These are phyloP conservation scores for Sphaerostilbella broomeana DNA, from an alignment of 2,329 filamentous ascomycete genomes.

Conservation along the genomic window DNA sequence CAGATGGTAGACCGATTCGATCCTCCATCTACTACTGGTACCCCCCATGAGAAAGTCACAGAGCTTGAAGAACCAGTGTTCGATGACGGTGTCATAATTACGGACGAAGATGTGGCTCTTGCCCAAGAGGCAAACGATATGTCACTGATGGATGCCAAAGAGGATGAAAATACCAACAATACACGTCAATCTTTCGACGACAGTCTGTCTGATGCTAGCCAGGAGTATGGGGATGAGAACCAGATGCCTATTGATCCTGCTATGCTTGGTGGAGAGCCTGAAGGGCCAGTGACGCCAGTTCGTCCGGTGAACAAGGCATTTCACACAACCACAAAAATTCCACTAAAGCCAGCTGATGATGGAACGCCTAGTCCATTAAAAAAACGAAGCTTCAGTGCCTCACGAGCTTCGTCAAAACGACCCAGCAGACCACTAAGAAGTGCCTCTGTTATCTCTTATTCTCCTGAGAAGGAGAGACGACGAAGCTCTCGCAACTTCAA, in stretches of 20 bases:
- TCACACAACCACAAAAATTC: constrained; percentile 71
- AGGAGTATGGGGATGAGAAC: constrained; percentile 64
- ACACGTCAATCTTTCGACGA: constrained; percentile 36
- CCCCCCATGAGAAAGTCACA: neutral
- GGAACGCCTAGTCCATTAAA: constrained; percentile 43
- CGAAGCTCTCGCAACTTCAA: constrained; percentile 15
- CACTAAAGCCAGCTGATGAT: constrained; percentile 62
- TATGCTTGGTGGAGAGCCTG: constrained; percentile 23
- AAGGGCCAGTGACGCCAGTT: constrained; percentile 47
- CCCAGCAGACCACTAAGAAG: constrained; percentile 39
- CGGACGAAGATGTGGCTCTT: constrained; percentile 50
- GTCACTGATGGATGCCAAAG: constrained; percentile 45
- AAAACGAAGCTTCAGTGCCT: constrained; percentile 45
- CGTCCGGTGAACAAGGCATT: constrained; percentile 45
- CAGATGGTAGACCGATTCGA: constrained; percentile 46
- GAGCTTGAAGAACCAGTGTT: constrained; percentile 26
- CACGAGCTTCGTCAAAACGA: constrained; percentile 39
- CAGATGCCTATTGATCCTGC: constrained; percentile 48
- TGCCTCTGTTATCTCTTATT: constrained; percentile 49
- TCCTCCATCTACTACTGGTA: constrained; percentile 17
- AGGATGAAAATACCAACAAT: constrained; percentile 30
- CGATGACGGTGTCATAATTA: constrained; percentile 42
- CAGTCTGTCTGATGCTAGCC: constrained; percentile 52
- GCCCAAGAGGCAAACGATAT: constrained; percentile 54
- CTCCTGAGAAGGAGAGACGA: constrained; percentile 40